phyloP scores from a whole-genome alignment of 192 early-diverging fungal genomes.

The Radiomyces spectabilis region DNA sequence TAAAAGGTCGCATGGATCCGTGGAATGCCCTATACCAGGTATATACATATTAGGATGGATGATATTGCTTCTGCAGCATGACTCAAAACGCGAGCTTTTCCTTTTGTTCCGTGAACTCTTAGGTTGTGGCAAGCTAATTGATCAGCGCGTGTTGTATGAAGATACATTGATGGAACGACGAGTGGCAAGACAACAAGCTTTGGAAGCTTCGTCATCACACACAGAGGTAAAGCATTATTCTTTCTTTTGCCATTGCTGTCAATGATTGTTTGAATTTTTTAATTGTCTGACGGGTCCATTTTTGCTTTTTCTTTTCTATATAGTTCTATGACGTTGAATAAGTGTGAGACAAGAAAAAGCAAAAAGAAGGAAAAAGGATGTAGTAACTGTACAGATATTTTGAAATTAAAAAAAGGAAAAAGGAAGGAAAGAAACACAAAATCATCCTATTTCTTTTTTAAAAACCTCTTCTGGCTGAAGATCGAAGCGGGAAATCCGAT shows the following conservation, averaged over 20 bases:
- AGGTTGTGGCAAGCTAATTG: background rate
- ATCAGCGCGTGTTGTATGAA: background rate
- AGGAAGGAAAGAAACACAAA: background rate
- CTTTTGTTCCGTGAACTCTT: background rate
- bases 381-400: background rate
- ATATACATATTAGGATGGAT: background rate
- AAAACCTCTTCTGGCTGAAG: no score
- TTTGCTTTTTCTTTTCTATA: background rate
- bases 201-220: background rate
- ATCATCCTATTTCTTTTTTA: no score
- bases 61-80: background rate
- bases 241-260: background rate
- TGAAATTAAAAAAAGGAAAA: background rate
- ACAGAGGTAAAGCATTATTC: background rate
- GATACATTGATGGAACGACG: constrained; percentile 3
- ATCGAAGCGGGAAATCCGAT: background rate
- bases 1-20: background rate
- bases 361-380: background rate
- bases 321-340: constrained; percentile 7
- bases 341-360: background rate
- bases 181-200: background rate
- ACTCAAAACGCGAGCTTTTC: no score
- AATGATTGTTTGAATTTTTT: background rate
- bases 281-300: no score
- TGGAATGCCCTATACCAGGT: constrained; percentile 5